Evolutionary conservation across 257 asterid genomes (phyloP), one percentile per base, ranked within the genome.

Genomic region (Anisodus acutangulus): DNA sequence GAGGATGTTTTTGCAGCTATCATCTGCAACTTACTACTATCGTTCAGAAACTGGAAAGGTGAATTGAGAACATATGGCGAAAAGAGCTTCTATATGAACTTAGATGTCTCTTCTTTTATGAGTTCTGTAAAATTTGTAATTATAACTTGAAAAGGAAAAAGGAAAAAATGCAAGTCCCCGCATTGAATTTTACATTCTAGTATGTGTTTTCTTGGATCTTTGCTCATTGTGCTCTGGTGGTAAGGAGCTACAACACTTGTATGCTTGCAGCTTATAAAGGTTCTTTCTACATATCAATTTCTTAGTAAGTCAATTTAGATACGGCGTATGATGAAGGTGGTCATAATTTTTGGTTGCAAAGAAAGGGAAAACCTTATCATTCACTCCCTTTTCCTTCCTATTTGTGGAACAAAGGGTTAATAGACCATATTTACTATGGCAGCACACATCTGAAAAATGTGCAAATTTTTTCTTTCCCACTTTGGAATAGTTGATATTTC

Each of bases 1-100:
- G 26, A 58, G 64, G 64, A 58, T 58, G 64, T 58, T 58, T 53
- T 58, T 58, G 64, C 64, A 58, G 22, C 64, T 55, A 51, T 51
- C 57, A 13, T 55, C 60, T 55, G 13, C 11, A 62, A 2, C 68
- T 8, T 62, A 60, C 68, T 62, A 19, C 15, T 62, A 19, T n/a
- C 19, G 2, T 19, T 59, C 31, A 19, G 68, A 19, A 62, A 7
- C 39, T n/a, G 68, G 9, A 62, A 62, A 62, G 5, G 26, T 74
- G 43, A 51, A 12, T 51, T 76, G 63, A 76, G 26, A 69, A 76
- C 45, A 51, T 51, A 13, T 45, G 9, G 47, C 63, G 6, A 26
- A 51, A 51, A 53, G 43, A 76, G 81, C 63, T 26, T 76, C 63
- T 13, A 41, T 15, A 76, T 76, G 81, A 76, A 76, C 12, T 60